phyloP scores from a whole-genome alignment of 1,284 basidiomycete genomes.

The Golubevia pallescens region DNA sequence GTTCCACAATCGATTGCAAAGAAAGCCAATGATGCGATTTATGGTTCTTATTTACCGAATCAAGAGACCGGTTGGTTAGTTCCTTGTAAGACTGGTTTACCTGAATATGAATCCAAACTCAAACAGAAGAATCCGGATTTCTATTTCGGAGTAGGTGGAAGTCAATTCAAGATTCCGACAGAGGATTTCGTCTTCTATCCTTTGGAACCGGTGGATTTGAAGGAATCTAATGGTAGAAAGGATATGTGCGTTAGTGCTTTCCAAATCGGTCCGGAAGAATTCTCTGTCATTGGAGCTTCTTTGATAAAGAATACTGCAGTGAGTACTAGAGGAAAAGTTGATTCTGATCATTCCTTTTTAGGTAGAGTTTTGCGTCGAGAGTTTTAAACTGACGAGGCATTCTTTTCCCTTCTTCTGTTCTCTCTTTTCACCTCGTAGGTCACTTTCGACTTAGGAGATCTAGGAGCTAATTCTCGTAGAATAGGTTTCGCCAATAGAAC shows the following conservation, averaged over 20 bases:
- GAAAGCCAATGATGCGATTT: slow-evolving; percentile 31
- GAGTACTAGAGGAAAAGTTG: too few relatives aligned
- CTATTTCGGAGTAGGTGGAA: slow-evolving; percentile 22
- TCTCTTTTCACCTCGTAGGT: too few relatives aligned
- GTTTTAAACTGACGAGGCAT: too few relatives aligned
- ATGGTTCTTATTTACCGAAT: slow-evolving; percentile 22
- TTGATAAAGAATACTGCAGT: slow-evolving; percentile 34
- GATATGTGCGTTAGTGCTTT: slow-evolving; percentile 38
- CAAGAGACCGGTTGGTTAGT: slow-evolving; percentile 30
- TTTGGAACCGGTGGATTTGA: slow-evolving; percentile 25
- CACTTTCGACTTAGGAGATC: too few relatives aligned
- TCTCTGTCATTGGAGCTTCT: slow-evolving; percentile 36
- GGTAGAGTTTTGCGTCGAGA: too few relatives aligned
- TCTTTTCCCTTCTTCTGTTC: too few relatives aligned
- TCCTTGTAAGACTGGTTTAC: slow-evolving; percentile 39
- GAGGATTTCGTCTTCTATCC: slow-evolving; percentile 43
- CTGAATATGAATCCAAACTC: slow-evolving; percentile 26
- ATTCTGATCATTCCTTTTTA: too few relatives aligned
- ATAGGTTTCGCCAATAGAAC: too few relatives aligned
- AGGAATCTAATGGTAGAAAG: slow-evolving; percentile 20
- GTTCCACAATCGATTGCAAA: slow-evolving; percentile 23
- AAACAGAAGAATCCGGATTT: slow-evolving; percentile 21
- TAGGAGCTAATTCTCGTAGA: too few relatives aligned
- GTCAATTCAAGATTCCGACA: slow-evolving; percentile 31
- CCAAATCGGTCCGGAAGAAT: slow-evolving; percentile 28